These are phyloP conservation scores for Penicillium subrubescens DNA, from an alignment of 495 filamentous ascomycete genomes.

Conservation along the genomic window DNA sequence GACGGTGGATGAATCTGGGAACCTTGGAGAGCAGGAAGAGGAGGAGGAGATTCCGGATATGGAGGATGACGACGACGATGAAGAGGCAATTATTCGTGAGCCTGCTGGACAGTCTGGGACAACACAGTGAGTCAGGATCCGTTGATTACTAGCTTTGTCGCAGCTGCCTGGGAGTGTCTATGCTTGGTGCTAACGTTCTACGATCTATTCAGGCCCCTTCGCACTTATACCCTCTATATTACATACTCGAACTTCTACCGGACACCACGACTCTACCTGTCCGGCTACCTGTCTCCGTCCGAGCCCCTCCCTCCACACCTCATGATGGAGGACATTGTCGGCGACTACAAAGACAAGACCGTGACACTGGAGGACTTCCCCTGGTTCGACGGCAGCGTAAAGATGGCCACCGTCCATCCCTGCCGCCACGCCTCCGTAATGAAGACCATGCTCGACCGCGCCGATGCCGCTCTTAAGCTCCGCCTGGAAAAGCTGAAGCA, in stretches of 20 bases:
- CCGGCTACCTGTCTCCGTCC: constrained; percentile 80
- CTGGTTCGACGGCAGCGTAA: constrained; percentile 77
- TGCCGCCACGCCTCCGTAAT: constrained; percentile 94
- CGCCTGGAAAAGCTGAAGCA: constrained; percentile 75
- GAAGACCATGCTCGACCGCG: constrained; percentile 95
- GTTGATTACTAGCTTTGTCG: background rate
- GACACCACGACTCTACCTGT: constrained; percentile 93
- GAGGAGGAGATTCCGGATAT: constrained; percentile 95
- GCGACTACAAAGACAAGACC: constrained; percentile 99
- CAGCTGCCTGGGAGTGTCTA: background rate
- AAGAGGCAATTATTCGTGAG: constrained; percentile 94
- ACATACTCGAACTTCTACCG: constrained; percentile 96
- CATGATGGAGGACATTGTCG: constrained; percentile 99
- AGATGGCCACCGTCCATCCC: constrained; percentile 96
- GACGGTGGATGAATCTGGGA: constrained; percentile 83
- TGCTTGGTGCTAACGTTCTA: constrained; percentile 1
- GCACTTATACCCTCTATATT: constrained; percentile 97
- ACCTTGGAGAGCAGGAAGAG: constrained; percentile 68
- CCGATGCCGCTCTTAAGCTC: constrained; percentile 88
- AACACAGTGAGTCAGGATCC: constrained; percentile 63
- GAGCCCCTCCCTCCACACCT: constrained; percentile 82
- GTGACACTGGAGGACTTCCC: constrained; percentile 98
- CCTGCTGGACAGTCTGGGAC: constrained; percentile 56
- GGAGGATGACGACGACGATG: constrained; percentile 96
- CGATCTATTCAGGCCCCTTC: constrained; percentile 62